These are phyloP conservation scores for Acer campestre DNA, from an alignment of 345 rosid genomes.

Conservation along the genomic window DNA sequence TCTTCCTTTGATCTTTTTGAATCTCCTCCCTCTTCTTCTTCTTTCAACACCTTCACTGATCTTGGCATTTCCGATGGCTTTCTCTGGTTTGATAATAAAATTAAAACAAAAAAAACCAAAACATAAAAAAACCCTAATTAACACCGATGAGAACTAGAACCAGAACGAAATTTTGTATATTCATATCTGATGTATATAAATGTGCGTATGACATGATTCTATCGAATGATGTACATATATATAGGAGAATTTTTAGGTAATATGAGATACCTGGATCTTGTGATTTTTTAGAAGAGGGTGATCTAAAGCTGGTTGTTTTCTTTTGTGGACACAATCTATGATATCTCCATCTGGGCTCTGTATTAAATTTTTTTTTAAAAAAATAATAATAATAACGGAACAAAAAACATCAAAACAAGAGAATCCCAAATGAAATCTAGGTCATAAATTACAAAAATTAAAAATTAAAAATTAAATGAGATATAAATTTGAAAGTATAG, in stretches of 20 bases:
- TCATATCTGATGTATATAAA: too few species aligned
- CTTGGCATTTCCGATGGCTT: constrained; percentile 58
- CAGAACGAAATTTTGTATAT: too few species aligned
- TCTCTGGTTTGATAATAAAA: constrained; percentile 43
- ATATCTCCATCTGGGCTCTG: constrained; percentile 91
- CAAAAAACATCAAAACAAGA: constrained; percentile 7
- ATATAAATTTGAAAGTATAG: background rate
- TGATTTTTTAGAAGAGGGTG: constrained; percentile 91
- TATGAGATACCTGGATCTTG: constrained; percentile 77
- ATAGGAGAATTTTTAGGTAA: too few species aligned
- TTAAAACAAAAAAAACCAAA: background rate
- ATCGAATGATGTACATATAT: too few species aligned
- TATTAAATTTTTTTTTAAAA: background rate
- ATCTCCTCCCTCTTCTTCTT: constrained; percentile 23
- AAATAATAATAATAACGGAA: background rate
- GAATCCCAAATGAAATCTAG: background rate
- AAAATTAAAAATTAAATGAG: background rate
- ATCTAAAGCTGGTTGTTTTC: constrained; percentile 91
- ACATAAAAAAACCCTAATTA: background rate
- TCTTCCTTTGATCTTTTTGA: constrained; percentile 22
- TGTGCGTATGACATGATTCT: too few species aligned
- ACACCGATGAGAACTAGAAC: background rate
- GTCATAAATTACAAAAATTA: background rate
- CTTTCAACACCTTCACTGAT: constrained; percentile 32
- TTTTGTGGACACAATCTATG: constrained; percentile 84